A percentile compares a stretch with the other conserved stretches of the same genome.
phyloP scores from a whole-genome alignment of 306 rosid species.

The Inga laurina region DNA sequence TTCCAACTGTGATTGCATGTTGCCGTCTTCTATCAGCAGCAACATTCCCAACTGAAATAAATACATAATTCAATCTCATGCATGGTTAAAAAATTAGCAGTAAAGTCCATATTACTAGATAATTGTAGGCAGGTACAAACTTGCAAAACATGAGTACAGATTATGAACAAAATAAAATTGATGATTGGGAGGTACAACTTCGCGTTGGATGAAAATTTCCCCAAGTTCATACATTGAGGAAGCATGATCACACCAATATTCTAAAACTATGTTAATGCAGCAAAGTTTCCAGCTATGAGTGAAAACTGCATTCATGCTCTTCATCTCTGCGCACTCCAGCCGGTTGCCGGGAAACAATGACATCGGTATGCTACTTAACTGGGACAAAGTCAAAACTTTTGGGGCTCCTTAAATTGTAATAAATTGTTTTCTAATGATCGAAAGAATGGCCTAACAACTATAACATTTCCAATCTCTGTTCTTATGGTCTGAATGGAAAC shows the following conservation, averaged over 20 bases:
- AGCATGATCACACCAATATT: not conserved
- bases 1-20: conserved; percentile 72
- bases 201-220: not conserved
- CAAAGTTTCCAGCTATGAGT: not conserved
- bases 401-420: not conserved
- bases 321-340: not conserved
- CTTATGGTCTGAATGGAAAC: not conserved
- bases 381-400: not conserved
- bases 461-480: not conserved
- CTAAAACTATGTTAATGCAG: not conserved
- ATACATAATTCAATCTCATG: conserved; percentile 20
- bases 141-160: not conserved
- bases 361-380: not conserved
- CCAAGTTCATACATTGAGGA: not conserved
- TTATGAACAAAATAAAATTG: not conserved
- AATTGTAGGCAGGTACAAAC: not conserved
- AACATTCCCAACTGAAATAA: conserved; percentile 64
- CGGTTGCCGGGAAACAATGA: not conserved
- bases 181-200: not conserved
- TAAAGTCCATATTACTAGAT: not conserved
- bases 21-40: conserved; percentile 76
- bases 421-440: not conserved
- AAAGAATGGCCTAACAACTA: not conserved
- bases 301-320: not conserved
- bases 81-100: not conserved